Conservation (phyloP, 2,329 filamentous ascomycete genomes). For the Chalara sp. region DNA sequence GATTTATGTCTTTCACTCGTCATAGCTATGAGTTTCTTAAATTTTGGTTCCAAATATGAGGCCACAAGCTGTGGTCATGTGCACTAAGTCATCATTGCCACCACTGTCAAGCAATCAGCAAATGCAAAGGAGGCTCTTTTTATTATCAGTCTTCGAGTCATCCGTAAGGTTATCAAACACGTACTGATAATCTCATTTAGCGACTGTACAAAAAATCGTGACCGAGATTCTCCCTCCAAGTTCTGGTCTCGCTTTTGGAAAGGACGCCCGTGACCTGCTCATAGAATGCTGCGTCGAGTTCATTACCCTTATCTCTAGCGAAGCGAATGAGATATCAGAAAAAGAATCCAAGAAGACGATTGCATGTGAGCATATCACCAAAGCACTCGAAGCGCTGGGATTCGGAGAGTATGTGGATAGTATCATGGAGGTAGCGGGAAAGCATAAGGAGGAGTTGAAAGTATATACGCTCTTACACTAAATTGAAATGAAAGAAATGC, state of each 20-base stretch:
- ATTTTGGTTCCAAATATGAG: not conserved
- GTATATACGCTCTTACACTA: slow-evolving; percentile 39
- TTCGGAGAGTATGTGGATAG: slow-evolving; percentile 89
- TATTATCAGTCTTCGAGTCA: not conserved
- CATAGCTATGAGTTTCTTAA: not conserved
- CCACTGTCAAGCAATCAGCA: not conserved
- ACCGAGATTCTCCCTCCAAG: slow-evolving; percentile 81
- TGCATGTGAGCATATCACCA: slow-evolving; percentile 94
- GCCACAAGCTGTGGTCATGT: not conserved
- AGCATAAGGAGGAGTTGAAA: slow-evolving; percentile 91
- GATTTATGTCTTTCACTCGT: not conserved
- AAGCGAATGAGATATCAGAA: slow-evolving; percentile 97
- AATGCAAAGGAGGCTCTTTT: not conserved
- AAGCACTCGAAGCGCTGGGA: slow-evolving; percentile 84
- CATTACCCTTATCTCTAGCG: slow-evolving; percentile 95
- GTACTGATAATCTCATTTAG: slow-evolving; percentile 28
- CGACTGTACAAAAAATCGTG: slow-evolving; percentile 79
- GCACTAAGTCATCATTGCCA: no score
- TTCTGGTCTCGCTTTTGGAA: slow-evolving; percentile 78
- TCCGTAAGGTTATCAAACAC: not conserved
- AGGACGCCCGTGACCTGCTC: slow-evolving; percentile 88
- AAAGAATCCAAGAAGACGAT: slow-evolving; percentile 99
- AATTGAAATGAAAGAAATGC: not conserved
- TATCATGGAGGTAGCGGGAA: slow-evolving; percentile 77
- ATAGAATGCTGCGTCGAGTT: slow-evolving; percentile 99